These are phyloP conservation scores for Hypocrella siamensis DNA, from an alignment of 2,329 filamentous ascomycete species.

Conservation along the genomic window DNA sequence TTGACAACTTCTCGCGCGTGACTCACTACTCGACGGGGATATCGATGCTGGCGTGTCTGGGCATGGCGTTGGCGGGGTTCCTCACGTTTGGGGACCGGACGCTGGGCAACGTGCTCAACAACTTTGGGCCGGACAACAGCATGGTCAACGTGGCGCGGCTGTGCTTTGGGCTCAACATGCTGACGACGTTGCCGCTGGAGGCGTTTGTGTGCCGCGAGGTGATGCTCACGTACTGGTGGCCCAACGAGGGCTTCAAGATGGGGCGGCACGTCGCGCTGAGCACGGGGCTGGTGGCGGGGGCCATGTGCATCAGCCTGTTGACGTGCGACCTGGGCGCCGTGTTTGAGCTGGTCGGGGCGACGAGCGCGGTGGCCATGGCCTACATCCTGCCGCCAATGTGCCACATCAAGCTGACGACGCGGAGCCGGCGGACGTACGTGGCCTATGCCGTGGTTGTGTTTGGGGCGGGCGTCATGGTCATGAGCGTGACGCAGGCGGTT, in stretches of 20 bases:
- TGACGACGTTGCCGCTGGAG: constrained; percentile 90
- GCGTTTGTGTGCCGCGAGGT: constrained; percentile 96
- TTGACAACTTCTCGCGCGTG: constrained; percentile 84
- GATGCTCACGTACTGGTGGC: constrained; percentile 72
- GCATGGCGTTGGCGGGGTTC: constrained; percentile 80
- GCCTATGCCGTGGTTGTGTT: constrained; percentile 62
- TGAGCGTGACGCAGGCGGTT: constrained; percentile 60
- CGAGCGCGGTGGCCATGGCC: constrained; percentile 81
- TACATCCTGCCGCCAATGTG: constrained; percentile 93
- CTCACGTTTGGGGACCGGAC: constrained; percentile 87
- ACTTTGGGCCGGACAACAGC: constrained; percentile 79
- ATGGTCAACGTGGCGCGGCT: constrained; percentile 91
- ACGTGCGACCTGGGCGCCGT: constrained; percentile 91
- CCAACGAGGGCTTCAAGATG: constrained; percentile 59
- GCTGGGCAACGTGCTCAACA: constrained; percentile 92
- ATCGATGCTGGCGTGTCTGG: constrained; percentile 80
- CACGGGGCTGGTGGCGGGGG: constrained; percentile 62
- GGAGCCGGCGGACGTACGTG: constrained; percentile 58
- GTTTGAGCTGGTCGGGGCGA: constrained; percentile 91
- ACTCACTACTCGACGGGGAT: constrained; percentile 88
- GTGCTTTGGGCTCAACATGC: constrained; percentile 97
- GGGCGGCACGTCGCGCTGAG: constrained; percentile 78
- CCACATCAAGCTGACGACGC: constrained; percentile 80
- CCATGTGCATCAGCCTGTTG: constrained; percentile 62
- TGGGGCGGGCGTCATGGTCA: constrained; percentile 64